Percentiles rank a stretch among this genome's conserved stretches.
phyloP scores from a whole-genome alignment of 2,329 filamentous ascomycete species.

The Penicillium olsonii region DNA sequence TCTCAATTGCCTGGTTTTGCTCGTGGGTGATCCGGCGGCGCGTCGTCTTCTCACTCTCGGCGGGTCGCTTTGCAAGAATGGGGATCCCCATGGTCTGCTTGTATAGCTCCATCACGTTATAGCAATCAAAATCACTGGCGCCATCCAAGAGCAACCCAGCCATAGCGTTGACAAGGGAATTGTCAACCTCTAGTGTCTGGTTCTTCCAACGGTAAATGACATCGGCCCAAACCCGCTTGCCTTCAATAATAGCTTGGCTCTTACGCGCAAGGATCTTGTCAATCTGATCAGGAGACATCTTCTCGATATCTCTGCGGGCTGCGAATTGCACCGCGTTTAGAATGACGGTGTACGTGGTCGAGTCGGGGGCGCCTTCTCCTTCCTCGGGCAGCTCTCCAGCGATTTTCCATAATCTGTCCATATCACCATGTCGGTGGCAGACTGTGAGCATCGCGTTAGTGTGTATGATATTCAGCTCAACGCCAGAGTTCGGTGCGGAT shows the following conservation, averaged over 20 bases:
- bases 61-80: slow-evolving; percentile 31
- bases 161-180: slow-evolving; percentile 78
- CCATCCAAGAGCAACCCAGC: slow-evolving; percentile 72
- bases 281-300: slow-evolving; percentile 32
- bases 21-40: slow-evolving; percentile 6
- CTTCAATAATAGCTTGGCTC: slow-evolving; percentile 60
- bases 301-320: slow-evolving; percentile 33
- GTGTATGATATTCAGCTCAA: slow-evolving; percentile 77
- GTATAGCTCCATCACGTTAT: slow-evolving; percentile 73
- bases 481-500: slow-evolving; percentile 59
- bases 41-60: slow-evolving; percentile 11
- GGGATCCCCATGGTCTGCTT: slow-evolving; percentile 79
- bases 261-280: slow-evolving; percentile 31
- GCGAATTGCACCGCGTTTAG: slow-evolving; percentile 70
- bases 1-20: slow-evolving; percentile 6
- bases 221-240: slow-evolving; percentile 77
- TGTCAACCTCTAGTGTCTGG: slow-evolving; percentile 72
- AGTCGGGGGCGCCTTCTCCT: slow-evolving; percentile 65
- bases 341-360: slow-evolving; percentile 77
- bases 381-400: slow-evolving; percentile 68
- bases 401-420: slow-evolving; percentile 79
- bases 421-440: slow-evolving; percentile 71
- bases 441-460: slow-evolving; percentile 85
- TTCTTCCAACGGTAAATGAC: slow-evolving; percentile 73
- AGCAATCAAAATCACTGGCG: slow-evolving; percentile 60